phyloP scores from a whole-genome alignment of 352 stramenopile genomes.

The Pythium rishiriense region DNA sequence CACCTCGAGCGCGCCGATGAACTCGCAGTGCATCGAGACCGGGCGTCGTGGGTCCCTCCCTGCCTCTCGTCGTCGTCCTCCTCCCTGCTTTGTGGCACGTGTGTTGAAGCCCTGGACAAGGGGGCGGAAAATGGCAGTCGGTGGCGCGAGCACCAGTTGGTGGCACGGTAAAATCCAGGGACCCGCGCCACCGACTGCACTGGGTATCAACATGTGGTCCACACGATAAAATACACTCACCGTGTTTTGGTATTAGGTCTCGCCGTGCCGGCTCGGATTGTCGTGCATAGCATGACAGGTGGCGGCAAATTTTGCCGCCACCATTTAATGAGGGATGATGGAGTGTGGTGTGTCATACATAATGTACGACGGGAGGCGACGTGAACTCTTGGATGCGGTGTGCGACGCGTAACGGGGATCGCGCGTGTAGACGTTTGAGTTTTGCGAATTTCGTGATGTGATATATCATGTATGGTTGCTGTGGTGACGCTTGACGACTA shows the following conservation, averaged over 20 bases:
- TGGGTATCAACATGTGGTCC: not conserved
- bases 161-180: not conserved
- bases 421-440: conserved; percentile 21
- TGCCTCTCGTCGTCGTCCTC: not conserved
- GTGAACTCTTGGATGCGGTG: no score
- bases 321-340: no score
- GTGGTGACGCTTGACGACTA: no score
- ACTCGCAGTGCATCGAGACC: conserved; percentile 64
- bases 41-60: not conserved
- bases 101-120: conserved; percentile 22
- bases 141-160: conserved; percentile 9
- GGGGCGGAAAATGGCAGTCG: conserved; percentile 9
- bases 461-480: no score
- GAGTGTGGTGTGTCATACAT: no score
- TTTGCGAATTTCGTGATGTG: conserved; percentile 40
- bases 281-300: no score
- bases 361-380: no score
- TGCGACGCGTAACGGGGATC: conserved; percentile 14
- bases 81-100: not conserved
- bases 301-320: no score
- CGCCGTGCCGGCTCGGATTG: no score
- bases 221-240: no score
- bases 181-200: conserved; percentile 14
- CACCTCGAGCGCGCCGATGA: conserved; percentile 72
- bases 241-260: no score